Evolutionary conservation across 176 grass and related monocot species (phyloP).

Genomic region (Triticum monococcum): DNA sequence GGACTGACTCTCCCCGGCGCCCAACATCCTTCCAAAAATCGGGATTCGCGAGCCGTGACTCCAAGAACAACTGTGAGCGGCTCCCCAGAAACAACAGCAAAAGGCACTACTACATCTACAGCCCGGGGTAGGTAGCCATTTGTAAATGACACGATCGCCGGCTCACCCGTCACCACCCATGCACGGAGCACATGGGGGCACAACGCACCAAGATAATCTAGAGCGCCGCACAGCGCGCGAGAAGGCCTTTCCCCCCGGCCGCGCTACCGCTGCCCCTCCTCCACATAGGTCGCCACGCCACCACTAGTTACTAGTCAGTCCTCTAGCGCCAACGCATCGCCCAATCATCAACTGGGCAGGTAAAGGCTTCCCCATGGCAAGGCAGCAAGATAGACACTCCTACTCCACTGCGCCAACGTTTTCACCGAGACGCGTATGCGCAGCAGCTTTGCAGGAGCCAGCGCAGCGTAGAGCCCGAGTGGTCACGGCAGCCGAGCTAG

Average conservation of each 20-base stretch:
- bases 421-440: conserved; percentile 18
- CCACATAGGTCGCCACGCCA: conserved; percentile 34
- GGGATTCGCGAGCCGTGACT: background rate
- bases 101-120: background rate
- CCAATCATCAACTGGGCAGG: conserved; percentile 23
- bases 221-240: conserved; percentile 12
- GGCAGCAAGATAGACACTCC: too few species aligned
- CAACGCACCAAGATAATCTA: background rate
- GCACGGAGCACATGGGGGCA: background rate
- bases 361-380: background rate
- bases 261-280: conserved; percentile 32
- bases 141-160: background rate
- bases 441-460: background rate
- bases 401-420: background rate
- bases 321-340: background rate
- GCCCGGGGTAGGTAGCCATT: background rate
- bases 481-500: background rate
- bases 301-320: background rate
- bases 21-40: background rate
- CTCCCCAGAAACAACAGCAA: background rate
- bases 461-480: background rate
- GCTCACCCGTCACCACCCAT: background rate
- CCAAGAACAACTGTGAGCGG: background rate
- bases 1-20: background rate
- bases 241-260: conserved; percentile 34